These are phyloP conservation scores for Blumeria hordei DNA, from an alignment of 2,329 filamentous ascomycete species.

Conservation along the genomic window DNA sequence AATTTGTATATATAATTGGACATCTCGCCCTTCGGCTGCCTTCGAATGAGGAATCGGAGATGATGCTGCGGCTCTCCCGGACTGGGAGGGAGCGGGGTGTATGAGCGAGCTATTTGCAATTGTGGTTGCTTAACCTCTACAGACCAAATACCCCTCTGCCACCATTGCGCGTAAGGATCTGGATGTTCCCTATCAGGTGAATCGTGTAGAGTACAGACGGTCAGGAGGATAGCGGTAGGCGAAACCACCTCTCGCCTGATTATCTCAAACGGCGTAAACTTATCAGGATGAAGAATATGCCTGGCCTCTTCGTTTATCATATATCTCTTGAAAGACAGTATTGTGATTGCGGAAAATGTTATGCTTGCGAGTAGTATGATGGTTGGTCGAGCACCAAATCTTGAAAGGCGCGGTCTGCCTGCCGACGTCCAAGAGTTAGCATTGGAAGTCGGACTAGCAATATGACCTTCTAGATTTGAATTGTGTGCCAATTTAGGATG, in stretches of 20 bases:
- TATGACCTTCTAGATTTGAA: no score
- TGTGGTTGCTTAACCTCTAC: slow-evolving; percentile 89
- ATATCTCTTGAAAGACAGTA: neutral
- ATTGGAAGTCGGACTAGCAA: no score
- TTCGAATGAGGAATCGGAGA: slow-evolving; percentile 56
- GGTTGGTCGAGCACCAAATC: no score
- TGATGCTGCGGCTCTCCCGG: slow-evolving; percentile 16
- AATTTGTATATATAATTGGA: slow-evolving; percentile 55
- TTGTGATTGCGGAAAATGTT: no score
- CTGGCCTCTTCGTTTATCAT: neutral
- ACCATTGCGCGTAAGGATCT: slow-evolving; percentile 21
- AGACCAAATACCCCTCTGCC: slow-evolving; percentile 51
- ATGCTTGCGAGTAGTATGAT: no score
- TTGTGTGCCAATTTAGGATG: no score
- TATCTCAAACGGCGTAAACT: slow-evolving; percentile 42
- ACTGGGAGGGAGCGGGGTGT: slow-evolving; percentile 56
- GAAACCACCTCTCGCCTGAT: slow-evolving; percentile 36
- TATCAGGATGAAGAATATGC: neutral
- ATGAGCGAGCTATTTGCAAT: slow-evolving; percentile 72
- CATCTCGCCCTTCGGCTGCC: slow-evolving; percentile 59
- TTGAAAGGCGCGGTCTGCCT: no score
- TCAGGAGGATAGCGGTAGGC: slow-evolving; percentile 43
- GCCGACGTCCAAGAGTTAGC: no score
- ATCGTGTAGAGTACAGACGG: slow-evolving; percentile 23
- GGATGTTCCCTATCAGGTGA: neutral